phyloP scores from a whole-genome alignment of 768 basidiomycete species.

The Auricularia cornea region DNA sequence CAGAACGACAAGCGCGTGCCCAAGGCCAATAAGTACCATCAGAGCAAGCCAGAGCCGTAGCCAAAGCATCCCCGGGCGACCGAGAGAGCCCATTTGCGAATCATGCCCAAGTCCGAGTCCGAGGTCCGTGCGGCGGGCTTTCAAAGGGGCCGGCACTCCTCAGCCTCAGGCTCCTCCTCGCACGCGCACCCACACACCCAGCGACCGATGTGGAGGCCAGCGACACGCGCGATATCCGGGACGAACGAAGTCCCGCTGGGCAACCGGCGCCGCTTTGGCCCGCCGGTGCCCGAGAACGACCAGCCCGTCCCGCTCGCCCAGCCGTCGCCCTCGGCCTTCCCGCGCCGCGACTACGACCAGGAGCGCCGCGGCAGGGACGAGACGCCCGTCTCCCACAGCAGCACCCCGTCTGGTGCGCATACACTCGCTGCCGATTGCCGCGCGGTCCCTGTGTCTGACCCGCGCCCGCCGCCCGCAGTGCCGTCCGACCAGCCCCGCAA shows the following conservation, averaged over 20 bases:
- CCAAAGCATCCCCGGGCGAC: too few species aligned
- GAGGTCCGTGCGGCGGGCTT: too few species aligned
- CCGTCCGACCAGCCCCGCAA: slow-evolving; percentile 85
- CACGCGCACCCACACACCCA: too few species aligned
- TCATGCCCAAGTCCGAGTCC: too few species aligned
- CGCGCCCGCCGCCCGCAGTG: slow-evolving; percentile 42
- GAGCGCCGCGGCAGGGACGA: background rate
- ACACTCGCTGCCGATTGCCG: slow-evolving; percentile 15
- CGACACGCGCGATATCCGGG: slow-evolving; percentile 82
- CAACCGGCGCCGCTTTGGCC: slow-evolving; percentile 84
- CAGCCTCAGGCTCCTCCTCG: too few species aligned
- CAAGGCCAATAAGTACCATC: too few species aligned
- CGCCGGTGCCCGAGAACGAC: slow-evolving; percentile 71
- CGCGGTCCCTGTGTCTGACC: slow-evolving; percentile 4
- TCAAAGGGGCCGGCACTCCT: too few species aligned
- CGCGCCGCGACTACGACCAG: slow-evolving; percentile 33
- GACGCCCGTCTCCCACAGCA: background rate
- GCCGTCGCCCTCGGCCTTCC: slow-evolving; percentile 80
- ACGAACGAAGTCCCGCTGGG: slow-evolving; percentile 90
- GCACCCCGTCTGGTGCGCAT: slow-evolving; percentile 7
- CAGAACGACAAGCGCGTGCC: too few species aligned
- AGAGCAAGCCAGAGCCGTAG: too few species aligned
- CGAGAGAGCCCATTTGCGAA: too few species aligned
- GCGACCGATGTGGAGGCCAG: slow-evolving; percentile 70
- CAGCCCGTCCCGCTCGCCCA: slow-evolving; percentile 81